Evolutionary conservation across 202 grass and related monocot genomes (phyloP).

Genomic region (Digitaria exilis): DNA sequence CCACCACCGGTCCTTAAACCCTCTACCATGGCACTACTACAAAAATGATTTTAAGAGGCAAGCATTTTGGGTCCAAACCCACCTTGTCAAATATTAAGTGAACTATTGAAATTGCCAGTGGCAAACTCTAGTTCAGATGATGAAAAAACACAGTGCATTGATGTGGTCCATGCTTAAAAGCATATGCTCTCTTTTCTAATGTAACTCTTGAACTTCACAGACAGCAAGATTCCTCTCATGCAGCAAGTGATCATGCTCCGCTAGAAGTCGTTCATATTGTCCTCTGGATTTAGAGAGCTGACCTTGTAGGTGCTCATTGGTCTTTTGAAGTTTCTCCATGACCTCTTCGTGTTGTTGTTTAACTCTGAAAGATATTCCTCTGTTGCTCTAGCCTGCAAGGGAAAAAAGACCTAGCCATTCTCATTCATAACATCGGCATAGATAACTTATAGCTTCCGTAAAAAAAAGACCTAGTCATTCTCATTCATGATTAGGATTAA

Average conservation of each 20-base stretch:
- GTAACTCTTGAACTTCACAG: slow-evolving; percentile 55
- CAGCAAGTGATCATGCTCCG: slow-evolving; percentile 50
- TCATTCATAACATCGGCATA: background rate
- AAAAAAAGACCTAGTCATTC: too few species aligned
- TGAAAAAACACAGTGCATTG: slow-evolving; percentile 55
- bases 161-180: slow-evolving; percentile 31
- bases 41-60: too few species aligned
- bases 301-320: too few species aligned
- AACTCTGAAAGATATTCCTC: slow-evolving; percentile 43
- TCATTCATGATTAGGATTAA: too few species aligned
- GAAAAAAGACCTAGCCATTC: background rate
- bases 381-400: slow-evolving; percentile 43
- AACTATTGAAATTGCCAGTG: slow-evolving; percentile 57
- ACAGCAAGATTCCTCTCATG: slow-evolving; percentile 53
- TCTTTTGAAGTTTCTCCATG: too few species aligned
- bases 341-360: slow-evolving; percentile 37
- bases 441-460: background rate
- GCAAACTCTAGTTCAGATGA: slow-evolving; percentile 57
- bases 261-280: too few species aligned
- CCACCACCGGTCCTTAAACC: too few species aligned
- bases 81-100: slow-evolving; percentile 67
- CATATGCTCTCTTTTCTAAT: slow-evolving; percentile 47
- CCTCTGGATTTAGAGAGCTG: too few species aligned
- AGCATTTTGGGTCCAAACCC: too few species aligned
- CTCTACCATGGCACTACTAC: too few species aligned